phyloP scores from a whole-genome alignment of 768 basidiomycete species.

The Chlorophyllum brunneum region DNA sequence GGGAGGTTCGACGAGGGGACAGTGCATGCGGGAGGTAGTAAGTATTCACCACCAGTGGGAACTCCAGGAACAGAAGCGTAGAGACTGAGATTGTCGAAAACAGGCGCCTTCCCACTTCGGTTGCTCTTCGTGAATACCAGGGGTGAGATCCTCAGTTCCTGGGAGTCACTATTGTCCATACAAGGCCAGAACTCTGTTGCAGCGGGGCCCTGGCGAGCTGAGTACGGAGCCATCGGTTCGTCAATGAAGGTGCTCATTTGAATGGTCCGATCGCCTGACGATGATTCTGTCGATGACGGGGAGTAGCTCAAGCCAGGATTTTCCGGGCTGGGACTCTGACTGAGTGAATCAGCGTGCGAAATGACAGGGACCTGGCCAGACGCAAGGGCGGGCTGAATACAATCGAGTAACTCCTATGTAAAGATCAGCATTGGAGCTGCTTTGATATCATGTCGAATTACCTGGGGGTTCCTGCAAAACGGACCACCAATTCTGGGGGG shows the following conservation, averaged over 20 bases:
- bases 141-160: constrained; percentile 2
- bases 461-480: constrained; percentile 1
- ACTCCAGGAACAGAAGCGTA: not conserved
- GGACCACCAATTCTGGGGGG: not conserved
- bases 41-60: not conserved
- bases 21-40: not conserved
- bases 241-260: constrained; percentile 55
- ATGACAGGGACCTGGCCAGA: not conserved
- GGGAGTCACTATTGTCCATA: constrained; percentile 11
- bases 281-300: constrained; percentile 56
- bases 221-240: constrained; percentile 25
- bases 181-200: constrained; percentile 21
- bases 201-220: constrained; percentile 2
- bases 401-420: constrained; percentile 12
- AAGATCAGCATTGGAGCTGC: not conserved
- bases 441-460: not conserved
- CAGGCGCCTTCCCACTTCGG: not conserved
- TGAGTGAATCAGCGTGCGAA: constrained; percentile 2
- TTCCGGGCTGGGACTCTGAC: constrained; percentile 40
- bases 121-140: not conserved
- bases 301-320: constrained; percentile 58
- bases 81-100: not conserved
- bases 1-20: not conserved
- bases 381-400: not conserved
- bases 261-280: constrained; percentile 49